Evolutionary conservation across 1,139 yeast genomes (phyloP).

Genomic region (Geotrichum reessii): DNA sequence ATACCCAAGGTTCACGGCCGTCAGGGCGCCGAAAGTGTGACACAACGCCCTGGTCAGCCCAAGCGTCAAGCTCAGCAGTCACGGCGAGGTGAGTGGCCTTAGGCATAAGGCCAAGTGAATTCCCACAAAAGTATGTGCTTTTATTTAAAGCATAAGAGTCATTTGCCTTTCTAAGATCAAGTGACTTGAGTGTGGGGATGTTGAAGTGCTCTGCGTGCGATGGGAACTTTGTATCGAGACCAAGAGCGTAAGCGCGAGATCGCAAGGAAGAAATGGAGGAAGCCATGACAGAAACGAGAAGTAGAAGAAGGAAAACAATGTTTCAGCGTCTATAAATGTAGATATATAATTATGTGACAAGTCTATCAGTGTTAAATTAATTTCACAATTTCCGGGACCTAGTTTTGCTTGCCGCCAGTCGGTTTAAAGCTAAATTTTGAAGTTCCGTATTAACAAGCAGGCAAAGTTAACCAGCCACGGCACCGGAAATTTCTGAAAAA

Average conservation of each 20-base stretch:
- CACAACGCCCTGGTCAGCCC: conserved; percentile 77
- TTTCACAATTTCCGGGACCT: too few species aligned
- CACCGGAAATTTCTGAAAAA: neutral
- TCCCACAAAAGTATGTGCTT: conserved; percentile 73
- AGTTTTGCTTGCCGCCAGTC: too few species aligned
- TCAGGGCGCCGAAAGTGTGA: conserved; percentile 71
- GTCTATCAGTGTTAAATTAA: too few species aligned
- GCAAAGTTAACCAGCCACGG: neutral
- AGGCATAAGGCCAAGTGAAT: conserved; percentile 90
- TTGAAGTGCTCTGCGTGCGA: conserved; percentile 44
- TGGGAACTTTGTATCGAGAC: conserved; percentile 40
- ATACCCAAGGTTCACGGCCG: conserved; percentile 58
- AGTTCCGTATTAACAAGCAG: neutral
- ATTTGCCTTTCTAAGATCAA: conserved; percentile 27
- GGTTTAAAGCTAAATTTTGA: too few species aligned
- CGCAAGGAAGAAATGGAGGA: neutral
- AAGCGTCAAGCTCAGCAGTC: conserved; percentile 64
- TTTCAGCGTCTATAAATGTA: too few species aligned
- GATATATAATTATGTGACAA: too few species aligned
- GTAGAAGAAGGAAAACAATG: too few species aligned
- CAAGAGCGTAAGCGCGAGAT: conserved; percentile 23
- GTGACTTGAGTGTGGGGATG: conserved; percentile 54
- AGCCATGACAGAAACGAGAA: neutral
- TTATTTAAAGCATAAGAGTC: conserved; percentile 23
- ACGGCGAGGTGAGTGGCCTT: conserved; percentile 52